Percentiles rank a stretch among this genome's conserved stretches.
These are phyloP conservation scores for Arabidopsis thaliana DNA, from an alignment of 345 rosid genomes.

Conservation along the genomic window DNA sequence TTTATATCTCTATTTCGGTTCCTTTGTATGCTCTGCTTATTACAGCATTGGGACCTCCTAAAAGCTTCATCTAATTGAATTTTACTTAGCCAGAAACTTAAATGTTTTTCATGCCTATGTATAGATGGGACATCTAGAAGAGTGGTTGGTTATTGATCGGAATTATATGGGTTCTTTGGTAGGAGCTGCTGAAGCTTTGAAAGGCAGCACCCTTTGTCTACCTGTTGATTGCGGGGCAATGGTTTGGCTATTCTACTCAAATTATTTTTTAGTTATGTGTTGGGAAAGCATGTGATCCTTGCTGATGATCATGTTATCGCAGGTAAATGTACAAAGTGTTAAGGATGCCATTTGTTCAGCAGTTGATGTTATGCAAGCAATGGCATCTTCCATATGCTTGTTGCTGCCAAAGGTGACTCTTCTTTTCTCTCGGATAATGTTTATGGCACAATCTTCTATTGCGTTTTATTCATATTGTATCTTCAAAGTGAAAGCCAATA, in stretches of 20 bases:
- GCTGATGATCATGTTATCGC: conserved; percentile 25
- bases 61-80: not conserved
- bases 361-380: conserved; percentile 86
- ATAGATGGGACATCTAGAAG: conserved; percentile 74
- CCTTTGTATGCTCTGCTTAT: not conserved
- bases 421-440: not conserved
- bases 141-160: conserved; percentile 59
- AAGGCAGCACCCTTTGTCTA: conserved; percentile 84
- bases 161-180: conserved; percentile 70
- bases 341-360: conserved; percentile 87
- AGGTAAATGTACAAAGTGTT: conserved; percentile 78
- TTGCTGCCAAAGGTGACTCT: conserved; percentile 66
- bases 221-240: conserved; percentile 82
- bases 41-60: not conserved
- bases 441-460: not conserved
- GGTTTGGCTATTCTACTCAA: conserved; percentile 48
- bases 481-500: not conserved
- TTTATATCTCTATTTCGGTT: not conserved
- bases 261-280: not conserved
- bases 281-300: not conserved
- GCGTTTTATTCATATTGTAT: not conserved
- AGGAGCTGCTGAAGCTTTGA: conserved; percentile 77
- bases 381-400: conserved; percentile 77
- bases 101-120: conserved; percentile 30
- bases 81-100: not conserved